phyloP scores from a whole-genome alignment of 306 rosid genomes.

The Quercus cerris region DNA sequence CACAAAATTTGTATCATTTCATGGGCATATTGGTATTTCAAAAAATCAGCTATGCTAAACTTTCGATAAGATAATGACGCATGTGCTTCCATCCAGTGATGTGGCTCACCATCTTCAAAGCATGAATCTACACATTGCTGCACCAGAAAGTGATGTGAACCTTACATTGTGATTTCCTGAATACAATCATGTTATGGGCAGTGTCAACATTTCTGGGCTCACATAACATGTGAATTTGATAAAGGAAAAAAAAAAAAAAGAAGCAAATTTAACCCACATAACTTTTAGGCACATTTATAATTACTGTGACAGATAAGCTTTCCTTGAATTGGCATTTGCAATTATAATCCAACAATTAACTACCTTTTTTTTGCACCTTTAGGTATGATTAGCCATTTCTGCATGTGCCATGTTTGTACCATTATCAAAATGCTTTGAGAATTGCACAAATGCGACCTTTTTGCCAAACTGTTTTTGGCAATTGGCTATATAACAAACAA shows the following conservation, averaged over 20 bases:
- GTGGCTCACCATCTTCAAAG: constrained; percentile 40
- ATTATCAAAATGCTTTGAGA: neutral
- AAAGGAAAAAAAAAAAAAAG: constrained; percentile 4
- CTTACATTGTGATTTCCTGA: constrained; percentile 37
- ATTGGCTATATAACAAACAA: neutral
- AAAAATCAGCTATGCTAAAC: neutral
- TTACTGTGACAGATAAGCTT: constrained; percentile 25
- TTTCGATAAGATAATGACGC: constrained; percentile 28
- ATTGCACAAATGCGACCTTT: neutral
- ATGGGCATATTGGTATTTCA: constrained; percentile 1
- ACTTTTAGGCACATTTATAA: constrained; percentile 25
- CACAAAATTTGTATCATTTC: neutral
- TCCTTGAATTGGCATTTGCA: constrained; percentile 21
- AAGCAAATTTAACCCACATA: neutral
- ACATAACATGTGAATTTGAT: constrained; percentile 38
- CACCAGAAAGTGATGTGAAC: constrained; percentile 45
- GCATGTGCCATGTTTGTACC: constrained; percentile 23
- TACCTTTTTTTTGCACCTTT: constrained; percentile 19
- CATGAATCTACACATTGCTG: constrained; percentile 26
- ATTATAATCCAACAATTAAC: constrained; percentile 40
- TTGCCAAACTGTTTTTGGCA: neutral
- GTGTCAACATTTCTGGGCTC: constrained; percentile 41
- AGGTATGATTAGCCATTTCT: constrained; percentile 16
- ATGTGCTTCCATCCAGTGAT: constrained; percentile 36
- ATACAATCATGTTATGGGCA: constrained; percentile 38